Base-by-base conservation (phyloP, 306 rosid species). In the Cyclanthera cordifolia region DNA sequence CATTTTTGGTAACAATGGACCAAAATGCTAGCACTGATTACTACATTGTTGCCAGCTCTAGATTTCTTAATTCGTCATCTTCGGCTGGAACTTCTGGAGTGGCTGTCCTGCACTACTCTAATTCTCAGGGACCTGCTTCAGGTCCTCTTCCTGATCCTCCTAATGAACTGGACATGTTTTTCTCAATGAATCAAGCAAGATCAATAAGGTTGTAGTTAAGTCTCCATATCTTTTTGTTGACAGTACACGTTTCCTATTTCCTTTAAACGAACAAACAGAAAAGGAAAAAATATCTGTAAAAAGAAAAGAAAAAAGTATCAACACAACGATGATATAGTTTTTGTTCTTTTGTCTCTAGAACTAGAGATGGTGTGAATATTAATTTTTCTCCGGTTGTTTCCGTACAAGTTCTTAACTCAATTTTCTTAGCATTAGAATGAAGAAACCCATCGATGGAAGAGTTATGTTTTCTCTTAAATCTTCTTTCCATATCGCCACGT, bases 11-110 rank as follows among this genome's bases (percentile, higher is more conserved):
- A 32, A 73, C 85, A 46, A 84, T 82, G 76, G 93, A 89, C 74
- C 98, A 92, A 75, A 87, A 92, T 74, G 98, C 96, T 32, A 85
- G 96, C 77, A 78, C 87, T 66, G 98, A 89, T 74, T 92, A 89
- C 84, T 92, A 87, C 73, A 80, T 89, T n/a, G 96, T 89, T 46
- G 98, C 98, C 27, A 89, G 98, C 75, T 88, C 98, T 13, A 75
- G 96, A 85, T 89, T 92, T 71, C 96, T 89, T 73, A 92, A 92
- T 76, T 95, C 74, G 63, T 80, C 98, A 4, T 53, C 85, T 75
- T 89, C 93, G 88, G 83, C 88, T 55, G 82, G 82, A 77, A 95
- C 85, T 68, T 84, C 88, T 0, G 96, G 98, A 61, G 98, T 92
- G 73, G 98, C 93, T 25, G 57, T 92, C 78, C 78, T 92, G 37